Base-by-base conservation (phyloP, 148 eudicot genomes). In the Vaccinium darrowii region DNA sequence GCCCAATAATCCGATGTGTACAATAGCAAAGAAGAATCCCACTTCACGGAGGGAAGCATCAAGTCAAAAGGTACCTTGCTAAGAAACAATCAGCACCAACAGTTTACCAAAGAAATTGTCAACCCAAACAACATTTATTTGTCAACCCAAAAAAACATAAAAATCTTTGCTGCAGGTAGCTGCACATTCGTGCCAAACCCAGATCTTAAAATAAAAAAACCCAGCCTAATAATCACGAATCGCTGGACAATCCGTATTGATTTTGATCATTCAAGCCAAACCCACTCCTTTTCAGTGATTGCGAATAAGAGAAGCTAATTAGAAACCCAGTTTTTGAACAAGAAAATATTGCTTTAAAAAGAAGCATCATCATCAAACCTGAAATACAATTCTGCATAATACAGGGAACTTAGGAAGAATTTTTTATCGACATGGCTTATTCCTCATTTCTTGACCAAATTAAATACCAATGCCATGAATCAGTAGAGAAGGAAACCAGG, bases 321-420 rank as follows among this genome's bases (percentile, higher is more conserved):
- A 33, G 91, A 76, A 96, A 92, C 91, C 98, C 94, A 81, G 91
- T 75, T 21, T 54, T 79, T 62, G 5, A 50, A 88, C 15, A 27
- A 5, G 67, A 30, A 56, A 9, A 51, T 53, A 71, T 30, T 47
- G 33, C 9, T 62, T 67, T n/a, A 13, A 27, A 72, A 69, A 76
- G 33, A 77, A 16, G 58, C 25, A 63, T 19, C 10, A 60, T 3
- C 49, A 43, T n/a, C 53, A 39, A 54, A 15, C 4, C 67, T 19
- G 0, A 73, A 25, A 47, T 10, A 82, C 23, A 39, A 23, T 82
- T 56, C 9, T 18, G 60, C 30, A 39, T n/a, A n/a, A 60, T 27
- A n/a, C 5, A 39, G 53, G 5, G 21, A 73, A 21, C 19, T 4
- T 54, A 1, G 19, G 67, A 10, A 58, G 63, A 56, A 57, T 8